Evolutionary conservation across 768 basidiomycete species (phyloP).

Genomic region (Mycena maculata): DNA sequence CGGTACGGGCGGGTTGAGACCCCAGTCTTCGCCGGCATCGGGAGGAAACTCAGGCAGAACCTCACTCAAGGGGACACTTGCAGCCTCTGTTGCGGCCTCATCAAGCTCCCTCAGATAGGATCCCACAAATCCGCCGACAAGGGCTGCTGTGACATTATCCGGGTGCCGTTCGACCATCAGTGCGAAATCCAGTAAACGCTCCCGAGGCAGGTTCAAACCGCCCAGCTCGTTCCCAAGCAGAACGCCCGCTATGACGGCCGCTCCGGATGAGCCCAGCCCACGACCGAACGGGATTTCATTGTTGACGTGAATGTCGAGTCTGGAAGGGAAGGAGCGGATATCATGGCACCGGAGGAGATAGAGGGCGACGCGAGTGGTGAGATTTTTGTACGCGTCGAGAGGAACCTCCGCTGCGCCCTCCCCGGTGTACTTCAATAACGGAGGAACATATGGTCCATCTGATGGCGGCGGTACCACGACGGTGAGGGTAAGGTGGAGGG

Average conservation of each 20-base stretch:
- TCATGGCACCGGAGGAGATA: slow-evolving; percentile 95
- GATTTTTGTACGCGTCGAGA: slow-evolving; percentile 94
- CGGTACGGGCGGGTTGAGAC: slow-evolving; percentile 85
- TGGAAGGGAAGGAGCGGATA: slow-evolving; percentile 79
- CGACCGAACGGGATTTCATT: slow-evolving; percentile 99
- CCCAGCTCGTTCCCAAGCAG: slow-evolving; percentile 90
- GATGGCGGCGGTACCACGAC: slow-evolving; percentile 48
- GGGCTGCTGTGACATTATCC: slow-evolving; percentile 97
- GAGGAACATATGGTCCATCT: slow-evolving; percentile 55
- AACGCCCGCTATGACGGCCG: slow-evolving; percentile 98
- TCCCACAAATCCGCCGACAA: slow-evolving; percentile 97
- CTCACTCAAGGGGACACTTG: slow-evolving; percentile 93
- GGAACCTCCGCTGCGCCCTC: slow-evolving; percentile 94
- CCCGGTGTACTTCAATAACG: slow-evolving; percentile 82
- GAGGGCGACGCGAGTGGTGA: slow-evolving; percentile 95
- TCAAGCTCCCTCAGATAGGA: slow-evolving; percentile 94
- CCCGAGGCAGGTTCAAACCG: slow-evolving; percentile 70
- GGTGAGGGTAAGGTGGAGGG: slow-evolving; percentile 82
- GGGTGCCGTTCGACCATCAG: slow-evolving; percentile 99
- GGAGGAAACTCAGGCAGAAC: slow-evolving; percentile 96
- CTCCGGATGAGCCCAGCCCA: slow-evolving; percentile 96
- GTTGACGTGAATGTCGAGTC: slow-evolving; percentile 78
- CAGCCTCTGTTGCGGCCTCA: slow-evolving; percentile 80
- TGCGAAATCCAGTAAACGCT: slow-evolving; percentile 92
- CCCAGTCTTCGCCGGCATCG: slow-evolving; percentile 94